Conservation (phyloP, 768 basidiomycete genomes). For the Hemileccinum rubropunctum region DNA sequence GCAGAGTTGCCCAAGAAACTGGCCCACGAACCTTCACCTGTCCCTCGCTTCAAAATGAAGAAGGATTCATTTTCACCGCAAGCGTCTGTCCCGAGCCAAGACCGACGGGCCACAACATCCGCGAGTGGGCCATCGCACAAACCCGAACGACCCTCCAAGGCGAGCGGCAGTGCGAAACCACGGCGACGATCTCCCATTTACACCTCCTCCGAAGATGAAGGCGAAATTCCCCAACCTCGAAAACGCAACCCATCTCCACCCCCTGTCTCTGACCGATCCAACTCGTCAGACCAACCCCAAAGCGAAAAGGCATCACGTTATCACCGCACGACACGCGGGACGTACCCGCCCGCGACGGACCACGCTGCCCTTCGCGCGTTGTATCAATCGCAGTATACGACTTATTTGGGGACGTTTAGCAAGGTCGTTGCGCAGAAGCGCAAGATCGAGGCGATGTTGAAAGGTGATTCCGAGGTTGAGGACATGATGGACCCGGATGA, state of each 20-base stretch:
- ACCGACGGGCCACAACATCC: slow-evolving; percentile 9
- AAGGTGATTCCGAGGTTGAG: slow-evolving; percentile 54
- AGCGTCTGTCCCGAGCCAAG: slow-evolving; percentile 11
- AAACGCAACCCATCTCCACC: slow-evolving; percentile 29
- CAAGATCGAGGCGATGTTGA: slow-evolving; percentile 52
- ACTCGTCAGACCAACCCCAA: slow-evolving; percentile 17
- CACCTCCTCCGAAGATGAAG: slow-evolving; percentile 66
- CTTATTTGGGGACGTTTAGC: slow-evolving; percentile 48
- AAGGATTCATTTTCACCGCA: slow-evolving; percentile 34
- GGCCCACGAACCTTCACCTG: slow-evolving; percentile 22
- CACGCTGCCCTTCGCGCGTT: slow-evolving; percentile 49
- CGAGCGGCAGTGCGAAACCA: slow-evolving; percentile 29
- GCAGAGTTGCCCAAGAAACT: slow-evolving; percentile 38
- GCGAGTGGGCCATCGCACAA: slow-evolving; percentile 8
- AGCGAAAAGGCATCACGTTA: slow-evolving; percentile 16
- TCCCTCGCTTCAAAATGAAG: slow-evolving; percentile 33
- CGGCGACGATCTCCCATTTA: slow-evolving; percentile 61
- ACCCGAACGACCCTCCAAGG: slow-evolving; percentile 21
- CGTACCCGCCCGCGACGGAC: slow-evolving; percentile 42
- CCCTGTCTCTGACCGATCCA: slow-evolving; percentile 21
- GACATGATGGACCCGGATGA: slow-evolving; percentile 56
- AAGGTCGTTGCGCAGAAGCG: slow-evolving; percentile 48
- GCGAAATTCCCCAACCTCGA: slow-evolving; percentile 34
- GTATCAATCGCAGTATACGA: slow-evolving; percentile 51
- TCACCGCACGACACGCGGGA: slow-evolving; percentile 31